Evolutionary conservation across 176 grass and related monocot species (phyloP).

Genomic region (Ananas comosus): DNA sequence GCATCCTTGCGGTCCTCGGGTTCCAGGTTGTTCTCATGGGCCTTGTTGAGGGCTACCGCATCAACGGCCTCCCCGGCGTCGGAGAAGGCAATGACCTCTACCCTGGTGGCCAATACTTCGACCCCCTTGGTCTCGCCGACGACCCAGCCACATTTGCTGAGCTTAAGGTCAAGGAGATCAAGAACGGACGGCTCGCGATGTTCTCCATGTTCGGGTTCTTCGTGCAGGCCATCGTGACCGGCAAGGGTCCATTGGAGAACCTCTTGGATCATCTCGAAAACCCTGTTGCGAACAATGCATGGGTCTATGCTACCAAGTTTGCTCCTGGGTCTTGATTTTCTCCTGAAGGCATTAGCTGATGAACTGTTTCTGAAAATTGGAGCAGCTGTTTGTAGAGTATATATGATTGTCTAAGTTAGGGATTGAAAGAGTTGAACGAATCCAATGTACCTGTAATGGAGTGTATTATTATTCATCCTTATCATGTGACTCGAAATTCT

Average conservation of each 20-base stretch:
- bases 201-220: constrained; percentile 97
- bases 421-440: neutral
- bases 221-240: constrained; percentile 86
- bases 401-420: constrained; percentile 6
- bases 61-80: constrained; percentile 77
- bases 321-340: constrained; percentile 46
- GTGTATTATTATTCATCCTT: constrained; percentile 21
- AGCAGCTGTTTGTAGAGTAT: constrained; percentile 16
- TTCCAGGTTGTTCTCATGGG: constrained; percentile 95
- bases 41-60: constrained; percentile 85
- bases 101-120: constrained; percentile 86
- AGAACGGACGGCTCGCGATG: constrained; percentile 92
- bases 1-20: constrained; percentile 78
- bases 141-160: constrained; percentile 74
- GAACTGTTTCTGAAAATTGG: neutral
- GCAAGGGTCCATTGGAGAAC: constrained; percentile 90
- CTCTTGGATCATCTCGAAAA: constrained; percentile 80
- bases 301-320: constrained; percentile 96
- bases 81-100: constrained; percentile 95
- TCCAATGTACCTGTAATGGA: neutral
- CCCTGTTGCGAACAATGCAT: constrained; percentile 91
- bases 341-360: neutral
- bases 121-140: constrained; percentile 80
- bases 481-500: neutral
- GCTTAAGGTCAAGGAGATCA: constrained; percentile 97